Evolutionary conservation across 805 yeast genomes (phyloP).

Genomic region (Ogataea philodendri): DNA sequence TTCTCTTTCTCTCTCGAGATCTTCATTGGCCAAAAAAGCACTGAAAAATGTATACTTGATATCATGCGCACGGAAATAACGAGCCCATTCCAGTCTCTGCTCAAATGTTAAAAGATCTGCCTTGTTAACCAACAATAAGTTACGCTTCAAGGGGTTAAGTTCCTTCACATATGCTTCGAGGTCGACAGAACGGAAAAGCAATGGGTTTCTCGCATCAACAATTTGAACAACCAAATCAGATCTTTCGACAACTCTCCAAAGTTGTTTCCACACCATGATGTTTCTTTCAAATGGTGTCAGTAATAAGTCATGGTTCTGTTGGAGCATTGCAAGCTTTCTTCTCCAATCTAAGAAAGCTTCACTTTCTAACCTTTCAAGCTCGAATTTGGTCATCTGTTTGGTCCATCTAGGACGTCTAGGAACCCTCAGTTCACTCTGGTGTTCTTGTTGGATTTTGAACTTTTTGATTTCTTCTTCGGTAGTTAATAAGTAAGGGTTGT

Average conservation of each 20-base stretch:
- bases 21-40: conserved; percentile 79
- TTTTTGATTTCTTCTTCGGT: conserved; percentile 63
- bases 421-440: conserved; percentile 69
- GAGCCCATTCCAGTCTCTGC: conserved; percentile 87
- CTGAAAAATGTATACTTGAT: conserved; percentile 90
- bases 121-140: conserved; percentile 83
- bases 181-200: conserved; percentile 85
- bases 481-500: conserved; percentile 59
- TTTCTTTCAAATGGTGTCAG: conserved; percentile 97
- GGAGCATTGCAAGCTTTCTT: conserved; percentile 78
- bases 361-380: conserved; percentile 83
- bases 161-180: conserved; percentile 77
- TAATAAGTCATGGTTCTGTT: conserved; percentile 79
- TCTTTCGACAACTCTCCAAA: conserved; percentile 97
- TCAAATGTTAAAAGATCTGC: conserved; percentile 79
- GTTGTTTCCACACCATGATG: conserved; percentile 95
- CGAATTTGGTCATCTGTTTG: conserved; percentile 62
- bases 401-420: conserved; percentile 94
- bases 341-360: conserved; percentile 94
- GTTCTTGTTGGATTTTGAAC: conserved; percentile 60
- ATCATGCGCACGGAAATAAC: conserved; percentile 63
- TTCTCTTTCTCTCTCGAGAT: conserved; percentile 60
- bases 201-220: conserved; percentile 95
- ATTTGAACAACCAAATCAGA: conserved; percentile 93
- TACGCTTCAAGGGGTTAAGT: conserved; percentile 69